Evolutionary conservation across 2,329 filamentous ascomycete species (phyloP).

Genomic region (Nannizziopsis arthrosporioides): DNA sequence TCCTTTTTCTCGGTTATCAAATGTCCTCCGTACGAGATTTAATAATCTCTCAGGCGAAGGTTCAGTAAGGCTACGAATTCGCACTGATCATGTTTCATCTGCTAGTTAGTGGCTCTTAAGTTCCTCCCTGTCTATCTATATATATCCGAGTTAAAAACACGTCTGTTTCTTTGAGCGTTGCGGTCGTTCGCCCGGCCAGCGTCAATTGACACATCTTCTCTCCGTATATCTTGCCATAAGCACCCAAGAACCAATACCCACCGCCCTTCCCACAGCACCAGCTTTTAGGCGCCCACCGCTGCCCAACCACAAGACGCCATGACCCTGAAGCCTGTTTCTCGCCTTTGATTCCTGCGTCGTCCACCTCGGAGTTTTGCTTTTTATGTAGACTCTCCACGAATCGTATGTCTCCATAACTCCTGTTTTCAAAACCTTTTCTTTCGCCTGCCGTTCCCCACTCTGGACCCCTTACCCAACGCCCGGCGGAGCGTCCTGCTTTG

Average conservation of each 20-base stretch:
- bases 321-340: neutral
- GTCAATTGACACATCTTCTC: slow-evolving; percentile 1
- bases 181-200: neutral
- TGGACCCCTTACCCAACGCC: too few species aligned
- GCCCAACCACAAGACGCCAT: slow-evolving; percentile 7
- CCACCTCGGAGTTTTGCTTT: neutral
- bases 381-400: neutral
- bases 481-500: too few species aligned
- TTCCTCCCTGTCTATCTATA: slow-evolving; percentile 6
- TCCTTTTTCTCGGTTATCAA: too few species aligned
- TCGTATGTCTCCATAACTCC: neutral
- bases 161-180: neutral
- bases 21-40: too few species aligned
- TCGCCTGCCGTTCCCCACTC: too few species aligned
- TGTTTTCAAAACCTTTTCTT: too few species aligned
- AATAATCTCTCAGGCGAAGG: too few species aligned
- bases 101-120: too few species aligned
- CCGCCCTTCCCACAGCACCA: slow-evolving; percentile 8
- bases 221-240: neutral
- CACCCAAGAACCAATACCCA: neutral
- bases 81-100: too few species aligned
- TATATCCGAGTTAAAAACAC: neutral
- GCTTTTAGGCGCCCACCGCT: slow-evolving; percentile 2
- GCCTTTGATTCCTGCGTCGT: too few species aligned
- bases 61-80: too few species aligned